Base-by-base conservation (phyloP, 1,284 basidiomycete species). In the Boletus smithii region DNA sequence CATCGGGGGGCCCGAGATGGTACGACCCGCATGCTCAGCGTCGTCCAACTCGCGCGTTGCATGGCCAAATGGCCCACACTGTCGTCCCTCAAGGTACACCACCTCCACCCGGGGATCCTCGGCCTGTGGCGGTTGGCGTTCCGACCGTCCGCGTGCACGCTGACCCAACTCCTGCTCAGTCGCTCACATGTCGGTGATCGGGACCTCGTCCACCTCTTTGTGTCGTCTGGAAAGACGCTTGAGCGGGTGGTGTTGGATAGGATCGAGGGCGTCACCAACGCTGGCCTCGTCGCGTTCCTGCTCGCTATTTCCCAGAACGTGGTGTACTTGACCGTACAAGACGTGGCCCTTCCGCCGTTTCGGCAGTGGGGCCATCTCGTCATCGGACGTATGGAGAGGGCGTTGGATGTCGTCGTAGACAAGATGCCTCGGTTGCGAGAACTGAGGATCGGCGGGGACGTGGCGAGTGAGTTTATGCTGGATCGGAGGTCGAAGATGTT, bases 391-490 rank as follows among this genome's bases (percentile, higher is more conserved):
- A 37, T 18, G 8, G 59, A 63, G 37, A 42, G 54, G 14, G 59
- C 61, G 13, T 8, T 62, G 35, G 59, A 63, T 9, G 24, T 23
- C 16, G 40, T 38, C 32, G 29, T 60, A 13, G 51, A 53, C 43
- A 58, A 42, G 45, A 59, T 60, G 59, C 35, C 37, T 3, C 38
- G 46, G 13, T 20, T 63, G 16, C 27, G 26, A 13, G 57, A 58
- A 23, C 31, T 63, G 1, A 39, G 45, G 33, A 55, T 60, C 24
- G 14, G 59, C 1, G 61, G 59, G 4, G 59, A 63, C 30, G 59
- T 61, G 5, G 59, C 59, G 39, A 63, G 53, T 17, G 59, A 63
- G 35, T 54, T 54, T 4, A 61, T 60, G 61, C 33, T 63, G 3
- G 50, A 54, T 42, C 48, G 59, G 11, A 41, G 58, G 44, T 51